Evolutionary conservation across 108 stramenopile genomes (phyloP), one percentile per base, ranked within the genome.

Genomic region (Cafeteria roenbergensis): DNA sequence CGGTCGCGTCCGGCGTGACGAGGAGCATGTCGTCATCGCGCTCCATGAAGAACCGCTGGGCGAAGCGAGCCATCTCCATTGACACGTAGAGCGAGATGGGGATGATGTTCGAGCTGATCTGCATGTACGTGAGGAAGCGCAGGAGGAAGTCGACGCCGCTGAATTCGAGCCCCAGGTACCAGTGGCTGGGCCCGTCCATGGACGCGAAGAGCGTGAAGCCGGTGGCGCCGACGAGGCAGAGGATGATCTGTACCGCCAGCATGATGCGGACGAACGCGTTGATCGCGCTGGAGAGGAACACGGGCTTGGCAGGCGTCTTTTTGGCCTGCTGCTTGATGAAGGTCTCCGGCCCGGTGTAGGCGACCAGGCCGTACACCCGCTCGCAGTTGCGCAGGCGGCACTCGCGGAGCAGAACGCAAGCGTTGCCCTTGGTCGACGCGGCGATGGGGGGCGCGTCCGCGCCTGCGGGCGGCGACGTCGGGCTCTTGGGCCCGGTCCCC

Each of bases 71-170:
- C 24, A 82, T 69, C 35, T 75, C 52, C 81, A 84, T 77, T 24
- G 70, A 70, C 32, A 84, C 82, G 67, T 84, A 84, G 34, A 84
- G 77, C 28, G 80, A 78, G 26, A 84, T 78, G 38, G 83, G 83
- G n/a, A 84, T 78, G 75, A 82, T 73, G 37, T 73, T 75, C 57
- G 79, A 77, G 72, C 73, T 73, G n/a, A 82, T 58, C 35, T 78
- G 68, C 42, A 80, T 58, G 73, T 63, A 82, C 68, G 75, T 76
- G 51, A 84, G 73, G 75, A 80, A 75, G 63, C 28, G 37, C 8
- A 66, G 32, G 36, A 69, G 27, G 6, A 48, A 70, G n/a, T 68
- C 53, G 9, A 51, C 30, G 53, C 67, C 63, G 63, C 24, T 33
- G 42, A 51, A 57, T 38, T 59, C 50, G 4, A 22, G 26, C 35